These are phyloP conservation scores for Xylaria sp. DNA, from an alignment of 495 filamentous ascomycete species.

Conservation along the genomic window DNA sequence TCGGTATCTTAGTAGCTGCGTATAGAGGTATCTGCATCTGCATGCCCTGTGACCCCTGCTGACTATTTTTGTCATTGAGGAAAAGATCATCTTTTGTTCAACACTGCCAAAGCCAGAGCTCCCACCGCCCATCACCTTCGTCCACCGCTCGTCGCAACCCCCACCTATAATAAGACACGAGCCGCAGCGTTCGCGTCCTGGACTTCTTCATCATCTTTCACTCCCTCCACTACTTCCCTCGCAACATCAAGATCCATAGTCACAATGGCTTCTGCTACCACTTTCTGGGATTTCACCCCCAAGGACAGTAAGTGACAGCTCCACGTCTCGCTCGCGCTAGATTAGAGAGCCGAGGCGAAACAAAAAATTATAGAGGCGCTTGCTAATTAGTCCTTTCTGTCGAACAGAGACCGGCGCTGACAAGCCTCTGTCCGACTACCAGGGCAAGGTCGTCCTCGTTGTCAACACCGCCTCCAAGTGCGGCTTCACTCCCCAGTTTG, in stretches of 20 bases:
- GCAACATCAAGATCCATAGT: conserved; percentile 29
- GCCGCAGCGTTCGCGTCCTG: conserved; percentile 30
- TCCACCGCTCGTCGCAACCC: conserved; percentile 25
- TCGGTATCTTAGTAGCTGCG: too few species aligned
- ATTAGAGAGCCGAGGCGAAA: background rate
- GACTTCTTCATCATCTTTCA: conserved; percentile 22
- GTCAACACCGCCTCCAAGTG: conserved; percentile 99
- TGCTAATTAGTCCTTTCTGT: background rate
- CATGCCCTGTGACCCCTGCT: conserved; percentile 21
- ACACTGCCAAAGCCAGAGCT: conserved; percentile 21
- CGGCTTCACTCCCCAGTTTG: conserved; percentile 97
- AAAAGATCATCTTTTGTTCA: conserved; percentile 28
- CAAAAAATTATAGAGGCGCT: background rate
- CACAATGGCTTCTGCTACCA: conserved; percentile 87
- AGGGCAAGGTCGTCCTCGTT: conserved; percentile 90
- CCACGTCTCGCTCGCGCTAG: background rate
- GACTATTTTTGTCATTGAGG: conserved; percentile 28
- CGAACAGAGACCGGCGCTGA: conserved; percentile 74
- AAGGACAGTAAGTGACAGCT: conserved; percentile 70
- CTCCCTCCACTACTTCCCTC: conserved; percentile 6
- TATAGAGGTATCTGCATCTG: background rate
- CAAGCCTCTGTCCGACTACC: conserved; percentile 70
- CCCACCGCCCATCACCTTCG: conserved; percentile 24
- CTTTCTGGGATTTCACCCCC: conserved; percentile 90
- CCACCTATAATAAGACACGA: conserved; percentile 28